Evolutionary conservation across 306 rosid genomes (phyloP).

Genomic region (Geum urbanum): DNA sequence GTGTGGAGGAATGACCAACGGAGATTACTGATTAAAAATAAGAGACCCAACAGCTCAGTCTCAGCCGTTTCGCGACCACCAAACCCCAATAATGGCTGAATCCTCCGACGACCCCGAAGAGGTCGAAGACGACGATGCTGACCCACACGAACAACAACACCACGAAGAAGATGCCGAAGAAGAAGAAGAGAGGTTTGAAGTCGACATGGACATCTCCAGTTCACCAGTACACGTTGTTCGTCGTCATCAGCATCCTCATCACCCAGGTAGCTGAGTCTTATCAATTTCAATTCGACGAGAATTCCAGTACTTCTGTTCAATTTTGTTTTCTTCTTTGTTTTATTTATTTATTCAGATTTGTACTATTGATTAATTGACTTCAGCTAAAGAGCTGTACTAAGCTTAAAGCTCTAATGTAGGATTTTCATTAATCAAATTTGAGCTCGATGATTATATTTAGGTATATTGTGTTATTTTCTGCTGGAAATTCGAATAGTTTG

Average conservation of each 20-base stretch:
- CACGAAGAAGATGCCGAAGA: slow-evolving; percentile 9
- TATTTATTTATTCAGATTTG: not conserved
- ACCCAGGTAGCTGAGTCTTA: slow-evolving; percentile 25
- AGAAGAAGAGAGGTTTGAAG: slow-evolving; percentile 7
- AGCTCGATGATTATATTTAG: not conserved
- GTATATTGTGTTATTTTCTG: not conserved
- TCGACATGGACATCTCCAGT: slow-evolving; percentile 23
- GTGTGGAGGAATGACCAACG: not conserved
- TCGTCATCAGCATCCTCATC: slow-evolving; percentile 12
- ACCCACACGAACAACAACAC: not conserved
- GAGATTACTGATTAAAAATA: not conserved
- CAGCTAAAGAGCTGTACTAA: too few species aligned
- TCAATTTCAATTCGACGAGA: not conserved
- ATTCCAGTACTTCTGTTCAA: not conserved
- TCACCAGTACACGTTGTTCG: slow-evolving; percentile 17
- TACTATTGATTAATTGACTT: not conserved
- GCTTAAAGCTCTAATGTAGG: not conserved
- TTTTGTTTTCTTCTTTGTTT: not conserved
- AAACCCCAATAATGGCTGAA: not conserved
- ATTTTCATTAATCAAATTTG: not conserved
- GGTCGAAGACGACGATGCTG: slow-evolving; percentile 14
- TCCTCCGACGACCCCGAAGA: not conserved
- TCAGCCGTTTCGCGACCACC: not conserved
- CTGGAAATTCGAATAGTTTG: too few species aligned
- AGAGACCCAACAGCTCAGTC: not conserved